A percentile compares a stretch with the other conserved stretches of the same genome.
Conservation (phyloP, 495 filamentous ascomycete genomes). For the Aspergillus carlsbadensis region DNA sequence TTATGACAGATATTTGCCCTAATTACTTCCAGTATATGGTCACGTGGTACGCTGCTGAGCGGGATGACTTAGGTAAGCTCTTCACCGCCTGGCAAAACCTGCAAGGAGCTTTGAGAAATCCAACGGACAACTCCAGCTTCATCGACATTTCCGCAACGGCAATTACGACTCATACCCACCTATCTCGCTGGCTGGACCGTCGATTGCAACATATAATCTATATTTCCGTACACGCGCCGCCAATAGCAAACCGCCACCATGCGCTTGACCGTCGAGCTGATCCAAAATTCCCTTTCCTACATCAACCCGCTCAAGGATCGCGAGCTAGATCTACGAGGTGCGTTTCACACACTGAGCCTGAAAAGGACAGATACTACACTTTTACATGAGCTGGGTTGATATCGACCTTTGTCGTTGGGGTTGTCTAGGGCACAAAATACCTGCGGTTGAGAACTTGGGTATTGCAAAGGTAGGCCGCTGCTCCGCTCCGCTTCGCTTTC, state of each 20-base stretch:
- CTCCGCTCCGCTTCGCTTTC: no score
- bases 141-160: background rate
- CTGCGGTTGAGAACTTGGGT: conserved; percentile 96
- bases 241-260: conserved; percentile 48
- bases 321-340: conserved; percentile 99
- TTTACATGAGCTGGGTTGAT: conserved; percentile 79
- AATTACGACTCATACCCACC: background rate
- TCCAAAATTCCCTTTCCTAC: conserved; percentile 89
- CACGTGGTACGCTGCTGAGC: no score
- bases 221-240: background rate
- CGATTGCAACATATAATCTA: background rate
- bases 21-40: no score
- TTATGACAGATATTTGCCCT: no score
- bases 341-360: conserved; percentile 60
- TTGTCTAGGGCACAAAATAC: conserved; percentile 92
- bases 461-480: conserved; percentile 73
- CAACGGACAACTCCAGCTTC: no score
- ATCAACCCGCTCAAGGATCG: conserved; percentile 97
- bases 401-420: conserved; percentile 54
- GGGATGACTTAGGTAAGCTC: no score
- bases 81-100: no score
- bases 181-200: background rate
- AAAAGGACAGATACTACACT: conserved; percentile 99
- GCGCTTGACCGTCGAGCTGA: conserved; percentile 93
- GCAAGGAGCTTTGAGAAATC: no score